These are phyloP conservation scores for Scheffersomyces lignicola DNA, from an alignment of 1,139 yeast species.

Conservation along the genomic window DNA sequence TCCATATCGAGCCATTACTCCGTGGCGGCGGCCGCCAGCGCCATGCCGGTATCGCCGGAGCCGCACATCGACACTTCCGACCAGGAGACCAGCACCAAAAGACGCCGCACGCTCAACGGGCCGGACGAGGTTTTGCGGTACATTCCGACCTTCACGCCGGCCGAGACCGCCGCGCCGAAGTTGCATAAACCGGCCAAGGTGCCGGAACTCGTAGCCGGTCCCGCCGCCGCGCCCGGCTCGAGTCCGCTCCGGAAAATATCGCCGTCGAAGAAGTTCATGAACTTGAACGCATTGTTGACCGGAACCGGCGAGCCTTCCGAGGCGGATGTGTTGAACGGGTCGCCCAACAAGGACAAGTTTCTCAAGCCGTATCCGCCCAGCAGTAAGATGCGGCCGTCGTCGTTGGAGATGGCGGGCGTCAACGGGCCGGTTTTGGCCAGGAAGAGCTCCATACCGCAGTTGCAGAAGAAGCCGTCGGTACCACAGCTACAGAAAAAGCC, in stretches of 20 bases:
- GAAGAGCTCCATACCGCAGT: constrained; percentile 17
- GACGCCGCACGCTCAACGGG: constrained; percentile 37
- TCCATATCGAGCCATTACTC: constrained; percentile 44
- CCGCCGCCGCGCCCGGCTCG: background rate
- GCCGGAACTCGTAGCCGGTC: constrained; percentile 7
- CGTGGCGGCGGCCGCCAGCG: constrained; percentile 11
- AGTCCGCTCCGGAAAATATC: constrained; percentile 30
- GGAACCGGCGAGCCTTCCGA: constrained; percentile 15
- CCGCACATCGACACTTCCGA: background rate
- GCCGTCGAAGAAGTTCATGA: constrained; percentile 42
- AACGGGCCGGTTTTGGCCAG: constrained; percentile 16
- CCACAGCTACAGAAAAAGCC: constrained; percentile 16
- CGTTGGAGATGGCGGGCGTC: constrained; percentile 40
- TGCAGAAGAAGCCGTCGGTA: constrained; percentile 16
- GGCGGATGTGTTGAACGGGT: constrained; percentile 9
- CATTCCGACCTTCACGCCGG: constrained; percentile 5
- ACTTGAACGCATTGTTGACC: constrained; percentile 34
- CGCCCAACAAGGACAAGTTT: constrained; percentile 20
- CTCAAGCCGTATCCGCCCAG: constrained; percentile 29
- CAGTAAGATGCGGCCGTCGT: constrained; percentile 26
- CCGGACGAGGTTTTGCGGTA: constrained; percentile 22
- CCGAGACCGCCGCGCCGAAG: constrained; percentile 2
- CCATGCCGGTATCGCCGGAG: background rate
- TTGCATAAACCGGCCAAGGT: background rate
- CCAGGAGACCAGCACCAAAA: constrained; percentile 21